phyloP scores from a whole-genome alignment of 441 rosid species.

The Jatropha podagrica region DNA sequence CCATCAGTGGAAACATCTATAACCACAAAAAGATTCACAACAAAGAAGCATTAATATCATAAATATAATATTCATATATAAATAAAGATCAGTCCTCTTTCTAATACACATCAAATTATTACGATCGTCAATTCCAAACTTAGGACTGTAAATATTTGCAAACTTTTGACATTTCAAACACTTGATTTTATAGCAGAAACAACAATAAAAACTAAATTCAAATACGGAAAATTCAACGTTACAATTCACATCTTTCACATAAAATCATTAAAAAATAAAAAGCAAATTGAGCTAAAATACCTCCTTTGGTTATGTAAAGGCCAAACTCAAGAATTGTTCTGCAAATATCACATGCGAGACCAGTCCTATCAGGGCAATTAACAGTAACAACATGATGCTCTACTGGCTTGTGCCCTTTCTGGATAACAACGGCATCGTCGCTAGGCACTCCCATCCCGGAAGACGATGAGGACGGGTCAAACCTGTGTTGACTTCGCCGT shows the following conservation, averaged over 20 bases:
- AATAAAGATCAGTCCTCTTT: neutral
- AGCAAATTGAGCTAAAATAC: conserved; percentile 31
- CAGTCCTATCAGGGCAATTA: conserved; percentile 74
- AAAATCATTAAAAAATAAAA: neutral
- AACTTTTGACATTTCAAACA: too few species aligned
- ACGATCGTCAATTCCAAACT: neutral
- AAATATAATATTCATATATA: too few species aligned
- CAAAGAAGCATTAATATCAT: too few species aligned
- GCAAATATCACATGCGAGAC: conserved; percentile 75
- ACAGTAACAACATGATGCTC: conserved; percentile 74
- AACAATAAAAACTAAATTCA: too few species aligned
- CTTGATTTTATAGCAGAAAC: too few species aligned
- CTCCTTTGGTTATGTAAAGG: conserved; percentile 73
- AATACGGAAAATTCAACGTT: too few species aligned
- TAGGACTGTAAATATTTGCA: too few species aligned
- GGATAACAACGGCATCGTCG: conserved; percentile 60
- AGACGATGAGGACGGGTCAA: neutral
- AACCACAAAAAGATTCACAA: conserved; percentile 8
- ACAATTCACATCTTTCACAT: neutral
- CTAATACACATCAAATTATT: neutral
- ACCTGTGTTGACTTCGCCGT: neutral
- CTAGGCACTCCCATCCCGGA: conserved; percentile 45
- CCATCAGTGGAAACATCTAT: conserved; percentile 91
- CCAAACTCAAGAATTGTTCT: conserved; percentile 72
- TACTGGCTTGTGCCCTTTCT: conserved; percentile 56